Percentiles rank a stretch among this genome's conserved stretches.
These are phyloP conservation scores for Botrytis tulipae DNA, from an alignment of 2,329 filamentous ascomycete species.

Conservation along the genomic window DNA sequence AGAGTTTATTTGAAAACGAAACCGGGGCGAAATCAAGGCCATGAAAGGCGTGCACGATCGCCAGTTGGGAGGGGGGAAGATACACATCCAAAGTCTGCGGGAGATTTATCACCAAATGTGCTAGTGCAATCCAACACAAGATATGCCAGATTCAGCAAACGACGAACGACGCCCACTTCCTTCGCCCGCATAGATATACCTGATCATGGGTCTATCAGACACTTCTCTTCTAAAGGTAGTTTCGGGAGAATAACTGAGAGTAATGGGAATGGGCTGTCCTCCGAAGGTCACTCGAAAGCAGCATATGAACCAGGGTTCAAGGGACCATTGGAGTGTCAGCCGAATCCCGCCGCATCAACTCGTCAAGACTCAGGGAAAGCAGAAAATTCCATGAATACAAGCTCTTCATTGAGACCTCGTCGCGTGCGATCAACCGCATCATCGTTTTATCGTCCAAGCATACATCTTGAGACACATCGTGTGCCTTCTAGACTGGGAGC, in stretches of 20 bases:
- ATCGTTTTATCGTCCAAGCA: not conserved
- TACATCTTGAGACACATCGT: not conserved
- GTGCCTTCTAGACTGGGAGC: not conserved
- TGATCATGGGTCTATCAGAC: not conserved
- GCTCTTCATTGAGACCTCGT: not conserved
- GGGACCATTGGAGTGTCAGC: not conserved
- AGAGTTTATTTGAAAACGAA: slow-evolving; percentile 20
- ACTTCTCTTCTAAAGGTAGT: not conserved
- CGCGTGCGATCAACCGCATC: not conserved
- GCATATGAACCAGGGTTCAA: not conserved
- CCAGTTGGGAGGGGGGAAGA: not conserved
- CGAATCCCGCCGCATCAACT: not conserved
- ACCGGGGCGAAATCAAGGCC: not conserved
- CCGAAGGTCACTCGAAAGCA: not conserved
- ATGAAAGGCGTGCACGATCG: not conserved
- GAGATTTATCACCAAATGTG: not conserved
- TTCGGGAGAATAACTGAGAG: not conserved
- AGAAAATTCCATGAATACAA: not conserved
- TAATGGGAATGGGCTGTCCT: not conserved
- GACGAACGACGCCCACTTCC: slow-evolving; percentile 5
- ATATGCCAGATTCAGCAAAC: slow-evolving; percentile 5
- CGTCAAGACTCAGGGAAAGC: not conserved
- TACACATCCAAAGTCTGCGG: not conserved
- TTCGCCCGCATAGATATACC: not conserved
- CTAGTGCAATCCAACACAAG: not conserved